Evolutionary conservation across 352 stramenopile genomes (phyloP), one percentile per base, ranked within the genome.

Genomic region (Peronospora tabacina): DNA sequence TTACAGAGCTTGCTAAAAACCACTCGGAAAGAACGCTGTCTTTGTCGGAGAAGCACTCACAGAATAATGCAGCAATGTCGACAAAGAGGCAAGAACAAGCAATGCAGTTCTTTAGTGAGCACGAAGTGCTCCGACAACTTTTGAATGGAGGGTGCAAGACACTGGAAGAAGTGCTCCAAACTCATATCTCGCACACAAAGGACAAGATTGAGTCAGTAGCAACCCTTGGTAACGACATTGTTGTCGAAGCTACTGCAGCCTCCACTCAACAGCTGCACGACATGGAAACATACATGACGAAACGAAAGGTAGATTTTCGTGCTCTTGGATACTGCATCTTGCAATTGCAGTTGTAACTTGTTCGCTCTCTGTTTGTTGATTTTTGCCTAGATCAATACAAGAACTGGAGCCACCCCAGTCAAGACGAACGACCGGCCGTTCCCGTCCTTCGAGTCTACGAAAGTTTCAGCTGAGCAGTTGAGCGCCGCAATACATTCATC

Each of bases 281-380:
- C 10, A 60, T 78, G 20, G 61, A 68, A 42, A 41, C 56, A 10
- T 83, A 64, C 52, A 58, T 80, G 48, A 78, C 78, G 58, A 78
- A 80, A 38, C 44, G 67, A 59, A 68, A 68, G 66, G 72, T 82
- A 58, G 39, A 20, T 32, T 20, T 13, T 28, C 26, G 11, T 44
- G 8, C 6, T 7, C 4, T 24, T 4, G 51, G 6, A 16, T n/a
- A 38, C 5, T 53, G 32, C 5, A 24, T 37, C n/a, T 7, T 38
- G 7, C n/a, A 15, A 46, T 11, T 32, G 22, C n/a, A 5, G 11
- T 19, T 19, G 26, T 51, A 26, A 52, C 19, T 40, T 17, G n/a
- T 33, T 7, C 11, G n/a, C 13, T 36, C 44, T 19, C 24, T 47
- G 0, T 19, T 32, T 24, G 16, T 43, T 44, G 12, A 16, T 36